phyloP scores from a whole-genome alignment of 2,329 filamentous ascomycete species.

The Alternaria hordeiaustralica region DNA sequence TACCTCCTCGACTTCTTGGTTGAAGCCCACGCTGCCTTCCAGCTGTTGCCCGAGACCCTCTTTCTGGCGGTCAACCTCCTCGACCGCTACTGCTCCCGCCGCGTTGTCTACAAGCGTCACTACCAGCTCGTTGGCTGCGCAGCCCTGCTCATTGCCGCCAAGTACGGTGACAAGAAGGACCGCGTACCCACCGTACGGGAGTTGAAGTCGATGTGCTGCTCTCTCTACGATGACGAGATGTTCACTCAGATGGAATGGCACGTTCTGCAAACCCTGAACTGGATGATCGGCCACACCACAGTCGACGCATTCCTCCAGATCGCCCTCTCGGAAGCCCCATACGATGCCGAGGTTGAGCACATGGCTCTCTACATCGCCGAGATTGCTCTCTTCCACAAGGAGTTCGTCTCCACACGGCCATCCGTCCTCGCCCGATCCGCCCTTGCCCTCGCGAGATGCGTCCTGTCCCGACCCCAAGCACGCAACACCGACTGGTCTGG shows the following conservation, averaged over 20 bases:
- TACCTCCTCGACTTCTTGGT: constrained; percentile 98
- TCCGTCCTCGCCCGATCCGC: constrained; percentile 90
- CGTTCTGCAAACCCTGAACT: constrained; percentile 94
- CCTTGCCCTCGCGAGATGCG: constrained; percentile 83
- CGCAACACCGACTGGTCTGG: constrained; percentile 78
- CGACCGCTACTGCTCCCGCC: constrained; percentile 95
- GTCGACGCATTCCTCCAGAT: constrained; percentile 93
- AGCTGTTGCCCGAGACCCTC: constrained; percentile 89
- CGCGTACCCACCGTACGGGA: constrained; percentile 97
- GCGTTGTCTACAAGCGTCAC: constrained; percentile 98
- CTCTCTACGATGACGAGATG: constrained; percentile 98
- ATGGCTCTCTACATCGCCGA: constrained; percentile 95
- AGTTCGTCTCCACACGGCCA: constrained; percentile 91
- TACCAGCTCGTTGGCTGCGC: constrained; percentile 98
- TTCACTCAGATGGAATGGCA: constrained; percentile 99
- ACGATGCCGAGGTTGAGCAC: constrained; percentile 88
- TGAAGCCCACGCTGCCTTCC: constrained; percentile 94
- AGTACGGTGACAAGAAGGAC: constrained; percentile 99
- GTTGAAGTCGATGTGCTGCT: constrained; percentile 99
- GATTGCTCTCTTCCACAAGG: constrained; percentile 93
- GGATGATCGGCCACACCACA: constrained; percentile 94
- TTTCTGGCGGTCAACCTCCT: constrained; percentile 97
- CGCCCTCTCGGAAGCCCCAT: constrained; percentile 75
- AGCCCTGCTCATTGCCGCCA: constrained; percentile 92
- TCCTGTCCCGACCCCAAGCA: constrained; percentile 80